A percentile compares a stretch with the other conserved stretches of the same genome.
These are phyloP conservation scores for Cystofilobasidium bisporidii DNA, from an alignment of 768 basidiomycete species.

Conservation along the genomic window DNA sequence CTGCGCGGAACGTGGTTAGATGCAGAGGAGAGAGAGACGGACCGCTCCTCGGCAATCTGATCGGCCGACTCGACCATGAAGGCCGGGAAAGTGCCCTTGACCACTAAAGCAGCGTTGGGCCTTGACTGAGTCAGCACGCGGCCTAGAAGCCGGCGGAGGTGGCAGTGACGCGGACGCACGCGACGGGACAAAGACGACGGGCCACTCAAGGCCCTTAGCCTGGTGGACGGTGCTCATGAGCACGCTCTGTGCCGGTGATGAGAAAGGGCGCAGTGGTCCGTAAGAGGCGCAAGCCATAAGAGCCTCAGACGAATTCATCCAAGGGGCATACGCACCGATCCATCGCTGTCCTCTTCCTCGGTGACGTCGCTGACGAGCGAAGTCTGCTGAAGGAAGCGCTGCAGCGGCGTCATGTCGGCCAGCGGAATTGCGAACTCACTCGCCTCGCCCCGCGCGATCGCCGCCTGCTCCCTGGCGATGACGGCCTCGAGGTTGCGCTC, in stretches of 20 bases:
- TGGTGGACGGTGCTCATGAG: constrained; percentile 78
- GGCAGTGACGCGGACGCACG: constrained; percentile 28
- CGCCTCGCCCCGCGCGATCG: neutral
- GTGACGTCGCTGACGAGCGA: neutral
- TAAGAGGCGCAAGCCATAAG: too few species aligned
- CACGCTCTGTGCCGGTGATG: constrained; percentile 53
- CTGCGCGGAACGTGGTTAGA: too few species aligned
- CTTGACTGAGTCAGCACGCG: neutral
- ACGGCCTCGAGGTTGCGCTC: neutral
- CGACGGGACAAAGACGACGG: constrained; percentile 58
- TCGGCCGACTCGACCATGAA: constrained; percentile 50
- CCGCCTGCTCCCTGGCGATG: neutral
- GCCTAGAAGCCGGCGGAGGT: too few species aligned
- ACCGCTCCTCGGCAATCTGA: constrained; percentile 75
- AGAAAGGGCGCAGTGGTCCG: too few species aligned
- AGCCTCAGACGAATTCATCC: too few species aligned
- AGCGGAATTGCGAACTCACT: neutral
- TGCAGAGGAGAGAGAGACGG: constrained; percentile 27
- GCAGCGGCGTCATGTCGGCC: neutral
- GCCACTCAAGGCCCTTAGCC: constrained; percentile 87
- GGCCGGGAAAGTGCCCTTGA: constrained; percentile 58
- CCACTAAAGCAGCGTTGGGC: neutral
- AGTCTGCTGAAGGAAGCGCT: neutral
- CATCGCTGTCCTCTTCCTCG: constrained; percentile 37
- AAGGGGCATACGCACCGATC: constrained; percentile 44